Conservation (phyloP, 2,329 filamentous ascomycete species). For the Sclerotinia spermophila region DNA sequence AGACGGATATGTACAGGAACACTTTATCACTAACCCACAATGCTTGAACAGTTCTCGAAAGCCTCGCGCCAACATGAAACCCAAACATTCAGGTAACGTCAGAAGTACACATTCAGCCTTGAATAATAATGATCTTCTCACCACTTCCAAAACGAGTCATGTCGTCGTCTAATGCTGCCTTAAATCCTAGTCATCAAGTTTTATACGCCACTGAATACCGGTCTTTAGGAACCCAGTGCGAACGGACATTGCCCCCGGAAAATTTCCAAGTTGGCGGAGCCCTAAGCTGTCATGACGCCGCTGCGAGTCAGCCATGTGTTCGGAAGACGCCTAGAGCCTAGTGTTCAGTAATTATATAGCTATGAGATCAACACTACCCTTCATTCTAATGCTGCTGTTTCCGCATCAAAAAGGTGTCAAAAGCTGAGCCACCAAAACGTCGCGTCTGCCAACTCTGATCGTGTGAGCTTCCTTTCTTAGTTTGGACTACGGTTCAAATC, state of each 20-base stretch:
- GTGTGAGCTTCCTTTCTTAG: not conserved
- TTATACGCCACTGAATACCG: not conserved
- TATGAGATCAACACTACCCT: not conserved
- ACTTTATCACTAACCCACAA: not conserved
- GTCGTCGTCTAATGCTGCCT: not conserved
- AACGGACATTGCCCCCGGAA: not conserved
- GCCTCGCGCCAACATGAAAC: not conserved
- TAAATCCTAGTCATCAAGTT: not conserved
- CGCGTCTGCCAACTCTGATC: not conserved
- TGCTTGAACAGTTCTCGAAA: not conserved
- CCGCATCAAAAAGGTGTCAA: not conserved
- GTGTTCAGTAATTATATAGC: not conserved
- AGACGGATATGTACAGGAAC: not conserved
- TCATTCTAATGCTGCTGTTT: not conserved
- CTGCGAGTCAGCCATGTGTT: constrained; percentile 1
- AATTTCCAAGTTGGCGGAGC: not conserved
- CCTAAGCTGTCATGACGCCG: not conserved
- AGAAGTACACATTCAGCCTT: not conserved
- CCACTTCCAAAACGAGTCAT: not conserved
- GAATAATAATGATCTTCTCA: not conserved
- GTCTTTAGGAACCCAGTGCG: not conserved
- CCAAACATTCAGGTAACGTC: not conserved
- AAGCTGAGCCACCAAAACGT: not conserved
- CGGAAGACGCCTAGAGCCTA: not conserved
- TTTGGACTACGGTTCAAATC: not conserved